Evolutionary conservation across 78 protist species (phyloP), one percentile per base, ranked within the genome.

Genomic region (Speleostelium caveatum): DNA sequence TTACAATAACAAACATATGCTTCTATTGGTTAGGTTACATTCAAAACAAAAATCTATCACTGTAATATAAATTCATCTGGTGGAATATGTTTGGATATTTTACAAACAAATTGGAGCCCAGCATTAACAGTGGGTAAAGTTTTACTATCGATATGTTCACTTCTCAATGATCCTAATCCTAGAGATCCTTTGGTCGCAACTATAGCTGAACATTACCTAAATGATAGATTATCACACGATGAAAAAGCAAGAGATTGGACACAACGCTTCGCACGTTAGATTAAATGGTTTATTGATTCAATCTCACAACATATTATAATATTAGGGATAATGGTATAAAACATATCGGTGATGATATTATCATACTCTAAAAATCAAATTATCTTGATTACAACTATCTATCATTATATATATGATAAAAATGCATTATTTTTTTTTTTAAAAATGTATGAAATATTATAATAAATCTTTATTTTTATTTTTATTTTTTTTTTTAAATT

Each of bases 1-100:
- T 4, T 4, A 24, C 8, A 7, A 45, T 24, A 4, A 21, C 26
- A 24, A 22, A 8, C 75, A 28, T 24, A 26, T 24, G 10, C 10
- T 10, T 45, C 53, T 39, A 8, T 39, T 12, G 4, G 7, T n/a
- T 39, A 90, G 94, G 45, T 90, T 33, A 56, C 58, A 24, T 98
- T 98, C 92, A 38, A 66, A 38, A 98, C 99, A 1, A 87, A 85
- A 33, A 91, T 98, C 35, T 97, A 95, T 59, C 99, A 98, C 59
- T 93, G 96, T 45, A 98, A 98, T 86, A 95, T 98, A 41, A 96
- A 96, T 95, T 53, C 79, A 61, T 78, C 86, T 56, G 99, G 99
- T 39, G 83, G 73, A 68, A 96, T 98, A 41, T 98, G 99, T 92
- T 86, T 98, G 16, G 99, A 98, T 86, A 98, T 98, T 39, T 79